These are phyloP conservation scores for Thermothelomyces thermophilus DNA, from an alignment of 2,329 filamentous ascomycete genomes.

Conservation along the genomic window DNA sequence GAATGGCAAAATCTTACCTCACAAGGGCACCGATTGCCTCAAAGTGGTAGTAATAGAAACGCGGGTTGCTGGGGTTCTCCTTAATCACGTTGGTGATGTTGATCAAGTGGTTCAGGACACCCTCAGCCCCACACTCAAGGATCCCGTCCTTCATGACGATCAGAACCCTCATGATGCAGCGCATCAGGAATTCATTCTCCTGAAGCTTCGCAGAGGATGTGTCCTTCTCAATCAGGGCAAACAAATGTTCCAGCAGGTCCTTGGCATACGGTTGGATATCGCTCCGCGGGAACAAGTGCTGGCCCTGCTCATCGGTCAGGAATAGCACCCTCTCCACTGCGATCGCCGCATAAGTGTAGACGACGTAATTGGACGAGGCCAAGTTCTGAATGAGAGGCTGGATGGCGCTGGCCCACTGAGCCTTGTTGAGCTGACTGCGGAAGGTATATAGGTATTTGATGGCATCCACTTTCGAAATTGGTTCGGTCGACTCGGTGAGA, in stretches of 20 bases:
- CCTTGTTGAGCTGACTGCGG: conserved; percentile 85
- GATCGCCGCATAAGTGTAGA: conserved; percentile 95
- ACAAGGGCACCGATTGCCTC: conserved; percentile 89
- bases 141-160: conserved; percentile 87
- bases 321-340: conserved; percentile 90
- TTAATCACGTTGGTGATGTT: conserved; percentile 88
- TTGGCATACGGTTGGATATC: conserved; percentile 78
- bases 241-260: conserved; percentile 82
- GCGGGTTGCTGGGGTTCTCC: conserved; percentile 91
- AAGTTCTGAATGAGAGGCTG: conserved; percentile 87
- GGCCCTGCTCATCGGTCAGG: conserved; percentile 67
- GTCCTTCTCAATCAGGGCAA: conserved; percentile 83
- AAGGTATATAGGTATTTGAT: conserved; percentile 98
- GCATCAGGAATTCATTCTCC: conserved; percentile 98
- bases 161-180: conserved; percentile 94
- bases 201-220: conserved; percentile 84
- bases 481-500: conserved; percentile 62
- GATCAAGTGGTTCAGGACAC: conserved; percentile 75
- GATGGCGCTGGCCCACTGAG: conserved; percentile 87
- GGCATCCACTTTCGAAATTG: conserved; percentile 91
- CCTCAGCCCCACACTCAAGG: conserved; percentile 60
- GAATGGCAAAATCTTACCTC: conserved; percentile 37
- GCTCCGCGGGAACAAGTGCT: conserved; percentile 70
- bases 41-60: conserved; percentile 98
- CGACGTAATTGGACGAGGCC: conserved; percentile 84